These are phyloP conservation scores for Cyberlindnera suaveolens DNA, from an alignment of 805 yeast species.

Conservation along the genomic window DNA sequence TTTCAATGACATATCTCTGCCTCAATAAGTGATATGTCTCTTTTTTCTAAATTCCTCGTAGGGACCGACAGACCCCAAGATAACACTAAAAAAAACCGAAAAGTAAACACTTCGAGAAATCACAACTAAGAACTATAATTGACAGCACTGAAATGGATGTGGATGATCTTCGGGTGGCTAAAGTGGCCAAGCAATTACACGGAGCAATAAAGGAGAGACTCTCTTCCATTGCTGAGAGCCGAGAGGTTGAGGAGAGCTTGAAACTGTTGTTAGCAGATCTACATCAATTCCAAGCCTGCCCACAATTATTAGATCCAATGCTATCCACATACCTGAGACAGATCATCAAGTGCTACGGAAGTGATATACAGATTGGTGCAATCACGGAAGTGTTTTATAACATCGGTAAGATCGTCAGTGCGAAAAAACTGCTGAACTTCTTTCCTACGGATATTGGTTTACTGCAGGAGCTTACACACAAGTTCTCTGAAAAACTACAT, in stretches of 20 bases:
- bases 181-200: constrained; percentile 11
- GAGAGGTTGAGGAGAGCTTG: not conserved
- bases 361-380: not conserved
- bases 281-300: constrained; percentile 48
- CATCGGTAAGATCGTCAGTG: constrained; percentile 59
- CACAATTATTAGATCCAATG: constrained; percentile 41
- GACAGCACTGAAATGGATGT: constrained; percentile 7
- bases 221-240: not conserved
- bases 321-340: constrained; percentile 18
- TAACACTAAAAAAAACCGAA: not conserved
- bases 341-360: constrained; percentile 23
- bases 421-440: constrained; percentile 52
- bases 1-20: too few relatives aligned
- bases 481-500: constrained; percentile 16
- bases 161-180: constrained; percentile 16
- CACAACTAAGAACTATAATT: not conserved
- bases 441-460: constrained; percentile 54
- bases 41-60: too few relatives aligned
- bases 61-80: not conserved
- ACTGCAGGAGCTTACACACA: constrained; percentile 32
- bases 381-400: constrained; percentile 41
- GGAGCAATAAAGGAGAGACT: constrained; percentile 1
- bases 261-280: constrained; percentile 19
- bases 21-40: too few relatives aligned
- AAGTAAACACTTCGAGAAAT: not conserved